Base-by-base conservation (phyloP, 352 stramenopile species). In the Phytophthora brassicae region DNA sequence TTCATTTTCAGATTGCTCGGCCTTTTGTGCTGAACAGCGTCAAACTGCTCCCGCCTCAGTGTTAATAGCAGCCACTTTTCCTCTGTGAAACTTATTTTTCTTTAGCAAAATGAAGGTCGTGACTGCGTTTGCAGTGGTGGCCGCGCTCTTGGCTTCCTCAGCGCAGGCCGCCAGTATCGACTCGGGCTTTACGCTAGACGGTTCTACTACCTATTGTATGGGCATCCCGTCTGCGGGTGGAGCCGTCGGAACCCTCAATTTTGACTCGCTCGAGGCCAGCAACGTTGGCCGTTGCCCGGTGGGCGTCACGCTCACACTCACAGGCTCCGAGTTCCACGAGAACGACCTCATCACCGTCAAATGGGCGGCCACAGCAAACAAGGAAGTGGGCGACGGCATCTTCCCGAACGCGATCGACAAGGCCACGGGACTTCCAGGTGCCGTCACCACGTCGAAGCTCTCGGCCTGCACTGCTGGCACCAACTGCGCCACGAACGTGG, bases 181-280 rank as follows among this genome's bases (percentile, higher is more conserved):
- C 59, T 72, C 70, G 44, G 81, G 80, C 13, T 93, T 87, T 52
- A 74, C 66, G 22, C 62, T 78, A 38, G 80, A 93, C 48, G 81
- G 84, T 31, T 26, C 60, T 4, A 87, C 78, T 20, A 93, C 84
- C 7, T 93, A 93, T 64, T 93, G 84, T 64, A 75, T 90, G 70
- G 84, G 81, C 51, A 54, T 85, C 16, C 33, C 43, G 17, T 69
- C 50, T 28, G 36, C 41, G 24, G 35, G 31, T 28, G 63, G 48
- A 8, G 17, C 46, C 11, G 66, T 64, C 23, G 68, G 66, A 12
- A 72, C 66, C 20, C 68, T 88, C 11, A 71, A 26, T 16, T 87
- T 91, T 60, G 55, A 75, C 47, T 58, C 77, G 20, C 56, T 93
- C 24, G 50, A 74, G 12, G 48, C 59, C 29, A 68, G 68, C 65